phyloP scores from a whole-genome alignment of 2,329 filamentous ascomycete species.

The Alternaria consortialis region DNA sequence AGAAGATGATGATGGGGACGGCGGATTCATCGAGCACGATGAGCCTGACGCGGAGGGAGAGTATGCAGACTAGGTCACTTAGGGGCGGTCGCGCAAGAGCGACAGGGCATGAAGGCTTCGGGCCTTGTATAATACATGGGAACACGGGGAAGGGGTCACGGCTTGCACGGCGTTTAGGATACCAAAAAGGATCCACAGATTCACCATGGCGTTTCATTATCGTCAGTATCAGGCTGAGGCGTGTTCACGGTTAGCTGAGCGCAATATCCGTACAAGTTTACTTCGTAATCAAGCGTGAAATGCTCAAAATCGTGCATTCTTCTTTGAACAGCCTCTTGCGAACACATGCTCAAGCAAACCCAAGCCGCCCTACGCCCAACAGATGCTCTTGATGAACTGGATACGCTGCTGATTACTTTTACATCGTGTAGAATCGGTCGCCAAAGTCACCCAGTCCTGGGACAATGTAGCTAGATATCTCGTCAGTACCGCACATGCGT shows the following conservation, averaged over 20 bases:
- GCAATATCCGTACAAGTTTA: background rate
- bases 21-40: conserved; percentile 52
- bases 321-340: conserved; percentile 6
- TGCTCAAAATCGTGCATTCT: background rate
- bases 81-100: background rate
- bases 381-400: conserved; percentile 16
- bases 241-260: conserved; percentile 6
- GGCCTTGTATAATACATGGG: conserved; percentile 26
- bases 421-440: conserved; percentile 94
- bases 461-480: conserved; percentile 79
- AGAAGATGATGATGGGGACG: conserved; percentile 40
- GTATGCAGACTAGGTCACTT: conserved; percentile 33
- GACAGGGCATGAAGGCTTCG: background rate
- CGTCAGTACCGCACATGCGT: background rate
- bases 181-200: conserved; percentile 25
- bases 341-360: conserved; percentile 14
- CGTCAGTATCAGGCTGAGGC: conserved; percentile 1
- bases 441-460: conserved; percentile 95
- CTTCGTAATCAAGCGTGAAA: background rate
- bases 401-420: conserved; percentile 31
- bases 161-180: conserved; percentile 38
- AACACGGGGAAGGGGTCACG: conserved; percentile 17
- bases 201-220: conserved; percentile 15
- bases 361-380: conserved; percentile 13
- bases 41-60: conserved; percentile 52